These are phyloP conservation scores for Eragrostis curvula DNA, from an alignment of 176 grass and related monocot genomes.

Conservation along the genomic window DNA sequence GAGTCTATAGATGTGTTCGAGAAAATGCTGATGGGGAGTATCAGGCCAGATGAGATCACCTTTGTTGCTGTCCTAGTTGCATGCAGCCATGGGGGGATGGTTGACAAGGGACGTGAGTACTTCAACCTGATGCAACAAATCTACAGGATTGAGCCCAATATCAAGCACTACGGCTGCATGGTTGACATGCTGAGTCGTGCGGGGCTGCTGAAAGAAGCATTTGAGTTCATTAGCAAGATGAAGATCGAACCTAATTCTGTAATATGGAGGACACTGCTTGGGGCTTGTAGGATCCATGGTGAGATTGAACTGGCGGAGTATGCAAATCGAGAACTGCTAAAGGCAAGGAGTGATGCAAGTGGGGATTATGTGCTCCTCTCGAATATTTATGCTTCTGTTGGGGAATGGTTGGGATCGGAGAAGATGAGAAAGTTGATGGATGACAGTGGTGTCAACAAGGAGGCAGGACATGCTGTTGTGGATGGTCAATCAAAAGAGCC, in stretches of 20 bases:
- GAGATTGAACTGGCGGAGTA: slow-evolving; percentile 68
- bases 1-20: slow-evolving; percentile 61
- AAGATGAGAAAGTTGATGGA: slow-evolving; percentile 91
- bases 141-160: slow-evolving; percentile 71
- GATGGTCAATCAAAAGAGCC: slow-evolving; percentile 39
- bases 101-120: slow-evolving; percentile 64
- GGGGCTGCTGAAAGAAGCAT: slow-evolving; percentile 80
- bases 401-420: slow-evolving; percentile 71
- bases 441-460: slow-evolving; percentile 73
- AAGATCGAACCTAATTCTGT: slow-evolving; percentile 79
- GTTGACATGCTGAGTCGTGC: slow-evolving; percentile 88
- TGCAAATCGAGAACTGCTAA: slow-evolving; percentile 67
- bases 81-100: slow-evolving; percentile 78
- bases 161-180: slow-evolving; percentile 88
- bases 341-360: slow-evolving; percentile 62
- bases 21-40: slow-evolving; percentile 68
- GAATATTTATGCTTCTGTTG: slow-evolving; percentile 81
- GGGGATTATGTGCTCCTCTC: slow-evolving; percentile 87
- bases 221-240: slow-evolving; percentile 73
- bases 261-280: slow-evolving; percentile 81
- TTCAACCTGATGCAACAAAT: slow-evolving; percentile 72
- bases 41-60: slow-evolving; percentile 76
- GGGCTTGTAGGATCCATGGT: slow-evolving; percentile 82
- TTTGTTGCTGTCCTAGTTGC: slow-evolving; percentile 79
- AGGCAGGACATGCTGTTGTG: slow-evolving; percentile 60